Evolutionary conservation across 805 yeast genomes (phyloP), one percentile per base, ranked within the genome.

Genomic region (Saccharomycopsis oosterbeekiorum): DNA sequence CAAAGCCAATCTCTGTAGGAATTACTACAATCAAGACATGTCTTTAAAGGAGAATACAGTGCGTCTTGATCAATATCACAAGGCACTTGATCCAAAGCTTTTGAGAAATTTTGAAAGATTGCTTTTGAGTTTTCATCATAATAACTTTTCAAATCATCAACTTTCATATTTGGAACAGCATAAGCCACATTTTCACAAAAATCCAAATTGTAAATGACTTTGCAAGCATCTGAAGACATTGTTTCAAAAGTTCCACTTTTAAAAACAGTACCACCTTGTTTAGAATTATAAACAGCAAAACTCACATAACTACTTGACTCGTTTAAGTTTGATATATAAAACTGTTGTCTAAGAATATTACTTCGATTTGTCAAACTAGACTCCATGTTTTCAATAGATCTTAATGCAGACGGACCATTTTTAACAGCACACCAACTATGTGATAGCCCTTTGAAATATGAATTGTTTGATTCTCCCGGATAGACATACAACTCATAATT

Each of bases 1-100:
- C 99, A 93, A 19, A 94, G 78, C 99, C 99, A 93, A 67, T 85
- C 78, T 67, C 82, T 84, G 71, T 93, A 93, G 1, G 92, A 78
- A 1, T 70, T 65, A 0, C 79, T 78, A 70, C 99, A 93, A 68
- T 89, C 84, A 14, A 75, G 78, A 69, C 99, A 93, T 0, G 86
- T 77, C 43, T 83, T 71, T 26, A 93, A 68, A 10, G 96, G 89
- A 0, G 97, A 89, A 71, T 80, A 93, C 5, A 83, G 68, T 1
- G 89, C 79, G 63, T 84, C 91, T 15, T 75, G 71, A 39, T 81
- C 83, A 0, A 86, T 78, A 65, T 88, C 87, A 64, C 99, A 93
- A 1, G 91, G 77, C 2, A 87, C 76, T 64, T 87, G 88, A 63
- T 88, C 88, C 64, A 93, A 72, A 0, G 96, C 90, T 62, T 83